Conservation (phyloP, 805 yeast species). For the Torulaspora maleeae region DNA sequence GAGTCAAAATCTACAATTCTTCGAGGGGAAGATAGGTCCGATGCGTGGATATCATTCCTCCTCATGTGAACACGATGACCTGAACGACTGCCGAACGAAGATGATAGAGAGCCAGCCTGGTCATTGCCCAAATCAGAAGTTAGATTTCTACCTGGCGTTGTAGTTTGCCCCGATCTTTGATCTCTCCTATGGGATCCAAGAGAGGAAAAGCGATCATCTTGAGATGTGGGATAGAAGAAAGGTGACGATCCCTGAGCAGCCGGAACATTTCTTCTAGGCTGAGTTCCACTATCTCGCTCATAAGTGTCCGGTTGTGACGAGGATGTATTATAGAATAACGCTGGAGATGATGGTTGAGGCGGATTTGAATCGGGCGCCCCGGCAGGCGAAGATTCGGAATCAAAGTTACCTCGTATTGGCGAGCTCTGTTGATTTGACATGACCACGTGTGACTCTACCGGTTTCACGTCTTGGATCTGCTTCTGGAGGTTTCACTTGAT, state of each 20-base stretch:
- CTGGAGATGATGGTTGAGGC: conserved; percentile 38
- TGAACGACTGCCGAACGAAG: conserved; percentile 33
- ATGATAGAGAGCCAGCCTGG: conserved; percentile 24
- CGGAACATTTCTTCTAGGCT: conserved; percentile 10
- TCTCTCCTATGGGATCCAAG: conserved; percentile 16
- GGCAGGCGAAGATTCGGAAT: conserved; percentile 35
- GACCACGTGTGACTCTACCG: neutral
- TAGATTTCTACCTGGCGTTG: conserved; percentile 32
- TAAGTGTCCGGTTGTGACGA: conserved; percentile 32
- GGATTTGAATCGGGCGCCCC: conserved; percentile 36
- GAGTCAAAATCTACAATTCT: conserved; percentile 50
- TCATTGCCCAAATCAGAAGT: conserved; percentile 45
- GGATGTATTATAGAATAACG: conserved; percentile 33
- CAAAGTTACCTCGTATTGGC: conserved; percentile 33
- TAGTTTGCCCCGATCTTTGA: conserved; percentile 9
- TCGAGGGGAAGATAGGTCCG: conserved; percentile 72
- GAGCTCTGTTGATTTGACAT: conserved; percentile 38
- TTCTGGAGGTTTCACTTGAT: neutral
- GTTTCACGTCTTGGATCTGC: neutral
- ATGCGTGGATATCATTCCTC: conserved; percentile 74
- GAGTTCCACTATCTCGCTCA: conserved; percentile 21
- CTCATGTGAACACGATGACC: conserved; percentile 48
- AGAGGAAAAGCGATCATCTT: conserved; percentile 30
- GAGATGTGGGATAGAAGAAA: conserved; percentile 40
- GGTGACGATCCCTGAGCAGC: conserved; percentile 42